Evolutionary conservation across 2,329 filamentous ascomycete species (phyloP).

Genomic region (Alternaria sp.): DNA sequence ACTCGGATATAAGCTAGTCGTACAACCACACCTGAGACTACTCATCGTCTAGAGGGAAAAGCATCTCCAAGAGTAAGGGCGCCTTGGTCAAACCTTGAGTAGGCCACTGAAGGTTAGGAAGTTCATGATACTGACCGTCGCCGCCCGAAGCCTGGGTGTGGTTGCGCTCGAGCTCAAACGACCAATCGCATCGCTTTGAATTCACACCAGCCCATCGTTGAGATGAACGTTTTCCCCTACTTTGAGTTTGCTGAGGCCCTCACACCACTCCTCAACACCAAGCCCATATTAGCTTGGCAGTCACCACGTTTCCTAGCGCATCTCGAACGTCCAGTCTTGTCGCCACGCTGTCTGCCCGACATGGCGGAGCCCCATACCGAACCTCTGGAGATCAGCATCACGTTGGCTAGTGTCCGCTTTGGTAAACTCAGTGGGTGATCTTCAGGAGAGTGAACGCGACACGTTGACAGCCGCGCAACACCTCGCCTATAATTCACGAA

Average conservation of each 20-base stretch:
- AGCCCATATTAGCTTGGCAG: not conserved
- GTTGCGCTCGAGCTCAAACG: not conserved
- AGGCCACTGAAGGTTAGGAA: not conserved
- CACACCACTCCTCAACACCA: not conserved
- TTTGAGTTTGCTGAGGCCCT: not conserved
- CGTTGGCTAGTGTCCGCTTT: conserved; percentile 9
- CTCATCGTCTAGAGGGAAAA: not conserved
- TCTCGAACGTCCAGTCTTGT: not conserved
- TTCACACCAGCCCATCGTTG: not conserved
- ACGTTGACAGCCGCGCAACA: conserved; percentile 2
- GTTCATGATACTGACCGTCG: not conserved
- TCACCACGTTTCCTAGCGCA: not conserved
- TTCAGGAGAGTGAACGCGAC: not conserved
- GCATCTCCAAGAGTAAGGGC: not conserved
- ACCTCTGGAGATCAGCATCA: conserved; percentile 4
- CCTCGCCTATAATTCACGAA: not conserved
- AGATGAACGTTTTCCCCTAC: not conserved
- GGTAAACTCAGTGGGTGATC: conserved; percentile 6
- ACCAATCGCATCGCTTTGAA: not conserved
- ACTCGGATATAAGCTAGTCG: not conserved
- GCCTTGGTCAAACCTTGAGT: not conserved
- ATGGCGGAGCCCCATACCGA: conserved; percentile 7
- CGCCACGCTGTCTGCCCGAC: not conserved
- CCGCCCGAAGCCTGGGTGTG: not conserved
- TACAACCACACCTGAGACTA: not conserved